Evolutionary conservation across 75 land plant genomes (phyloP), one percentile per base, ranked within the genome.

Genomic region (Pinus albicaulis): DNA sequence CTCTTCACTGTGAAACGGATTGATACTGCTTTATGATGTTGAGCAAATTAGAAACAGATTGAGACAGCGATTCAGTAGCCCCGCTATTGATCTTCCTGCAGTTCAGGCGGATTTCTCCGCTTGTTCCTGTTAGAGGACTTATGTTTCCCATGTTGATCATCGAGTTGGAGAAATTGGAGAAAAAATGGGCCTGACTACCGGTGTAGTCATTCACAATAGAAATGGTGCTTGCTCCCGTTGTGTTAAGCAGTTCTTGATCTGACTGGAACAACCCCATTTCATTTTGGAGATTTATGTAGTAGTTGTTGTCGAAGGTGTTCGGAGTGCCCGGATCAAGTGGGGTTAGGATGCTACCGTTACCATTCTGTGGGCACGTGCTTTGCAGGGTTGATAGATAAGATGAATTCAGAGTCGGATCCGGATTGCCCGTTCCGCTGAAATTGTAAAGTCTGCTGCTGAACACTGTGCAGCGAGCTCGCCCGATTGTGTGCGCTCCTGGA

Each of bases 401-500:
- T 2, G 86, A 3, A 76, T 83, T 76, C 6, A 92, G 58, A 0
- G 82, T 74, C 23, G 93, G 87, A 74, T 92, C 93, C 7, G 91
- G 86, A 7, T 73, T 76, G 28, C 80, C 80, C 3, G 82, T 78
- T 23, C 86, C 86, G n/a, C 48, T 82, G 78, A 84, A 88, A 80
- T 89, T 86, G 82, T 86, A 89, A 16, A 93, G 83, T 0, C 96
- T 83, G 34, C 71, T 25, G 58, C 7, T 76, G 80, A 93, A 80
- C 19, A 55, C 20, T 38, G 31, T 11, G 61, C 96, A 93, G 34
- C 76, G 81, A 12, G 96, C 90, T 3, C 85, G 75, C 28, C 96
- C 96, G 68, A 93, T 74, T 23, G 96, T 90, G 64, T 93, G 95
- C 6, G 84, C 92, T 22, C 95, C 95, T 89, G 76, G 20, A 62